Conservation (phyloP, 257 asterid species). For the Solanum piurae region DNA sequence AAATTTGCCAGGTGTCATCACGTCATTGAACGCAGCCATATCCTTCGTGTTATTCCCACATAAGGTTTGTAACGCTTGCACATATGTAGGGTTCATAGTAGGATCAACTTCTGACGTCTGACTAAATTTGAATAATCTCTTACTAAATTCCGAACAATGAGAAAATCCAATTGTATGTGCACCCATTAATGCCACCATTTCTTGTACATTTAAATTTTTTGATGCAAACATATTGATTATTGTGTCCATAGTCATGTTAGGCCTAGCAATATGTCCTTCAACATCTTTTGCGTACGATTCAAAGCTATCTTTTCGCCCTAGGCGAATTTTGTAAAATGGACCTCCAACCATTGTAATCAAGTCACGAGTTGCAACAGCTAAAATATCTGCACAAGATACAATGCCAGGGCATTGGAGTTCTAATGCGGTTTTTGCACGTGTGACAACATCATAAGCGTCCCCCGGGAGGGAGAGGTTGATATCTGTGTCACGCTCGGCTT, state of each 20-base stretch:
- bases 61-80: slow-evolving; percentile 26
- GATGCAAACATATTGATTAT: slow-evolving; percentile 36
- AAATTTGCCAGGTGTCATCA: slow-evolving; percentile 75
- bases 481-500: slow-evolving; percentile 59
- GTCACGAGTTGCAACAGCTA: slow-evolving; percentile 65
- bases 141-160: slow-evolving; percentile 58
- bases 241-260: slow-evolving; percentile 41
- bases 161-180: slow-evolving; percentile 88
- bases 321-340: slow-evolving; percentile 42
- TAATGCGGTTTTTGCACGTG: slow-evolving; percentile 55
- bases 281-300: slow-evolving; percentile 37
- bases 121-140: slow-evolving; percentile 43
- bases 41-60: slow-evolving; percentile 39
- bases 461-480: slow-evolving; percentile 73
- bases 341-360: slow-evolving; percentile 74
- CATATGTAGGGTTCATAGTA: slow-evolving; percentile 44
- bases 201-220: slow-evolving; percentile 34
- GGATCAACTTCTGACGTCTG: slow-evolving; percentile 33
- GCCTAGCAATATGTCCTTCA: slow-evolving; percentile 63
- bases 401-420: slow-evolving; percentile 74
- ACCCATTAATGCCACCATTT: slow-evolving; percentile 70
- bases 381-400: slow-evolving; percentile 78
- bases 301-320: slow-evolving; percentile 59
- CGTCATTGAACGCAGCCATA: slow-evolving; percentile 69
- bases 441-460: slow-evolving; percentile 60